Evolutionary conservation across 441 rosid genomes (phyloP).

Genomic region (Euphorbia corollata): DNA sequence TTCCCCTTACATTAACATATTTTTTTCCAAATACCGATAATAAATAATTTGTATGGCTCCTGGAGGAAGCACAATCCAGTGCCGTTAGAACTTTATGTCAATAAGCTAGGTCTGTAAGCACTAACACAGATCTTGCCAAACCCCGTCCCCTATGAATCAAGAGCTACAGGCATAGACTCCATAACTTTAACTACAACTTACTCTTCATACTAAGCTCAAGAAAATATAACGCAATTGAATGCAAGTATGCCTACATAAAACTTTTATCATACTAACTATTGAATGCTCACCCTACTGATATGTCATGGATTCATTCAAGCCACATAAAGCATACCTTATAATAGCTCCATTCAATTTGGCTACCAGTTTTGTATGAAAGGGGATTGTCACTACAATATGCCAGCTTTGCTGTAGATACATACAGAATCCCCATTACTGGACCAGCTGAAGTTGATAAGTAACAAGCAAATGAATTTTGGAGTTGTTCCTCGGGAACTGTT

Average conservation of each 20-base stretch:
- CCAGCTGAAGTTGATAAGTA: conserved; percentile 96
- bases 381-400: conserved; percentile 93
- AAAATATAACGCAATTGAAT: neutral
- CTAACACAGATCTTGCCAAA: neutral
- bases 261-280: neutral
- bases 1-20: too few species aligned
- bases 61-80: neutral
- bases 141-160: neutral
- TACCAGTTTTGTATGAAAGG: conserved; percentile 64
- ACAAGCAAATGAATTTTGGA: conserved; percentile 67
- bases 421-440: conserved; percentile 92
- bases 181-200: neutral
- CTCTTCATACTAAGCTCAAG: neutral
- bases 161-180: neutral
- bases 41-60: too few species aligned
- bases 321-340: conserved; percentile 58
- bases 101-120: neutral
- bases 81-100: neutral
- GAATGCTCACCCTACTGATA: neutral
- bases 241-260: neutral
- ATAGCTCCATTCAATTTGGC: conserved; percentile 80
- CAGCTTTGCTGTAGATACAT: conserved; percentile 71
- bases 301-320: neutral
- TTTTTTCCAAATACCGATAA: too few species aligned
- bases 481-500: conserved; percentile 71